Conservation (phyloP, 2,329 filamentous ascomycete genomes). For the Dothiorella sarmentorum region DNA sequence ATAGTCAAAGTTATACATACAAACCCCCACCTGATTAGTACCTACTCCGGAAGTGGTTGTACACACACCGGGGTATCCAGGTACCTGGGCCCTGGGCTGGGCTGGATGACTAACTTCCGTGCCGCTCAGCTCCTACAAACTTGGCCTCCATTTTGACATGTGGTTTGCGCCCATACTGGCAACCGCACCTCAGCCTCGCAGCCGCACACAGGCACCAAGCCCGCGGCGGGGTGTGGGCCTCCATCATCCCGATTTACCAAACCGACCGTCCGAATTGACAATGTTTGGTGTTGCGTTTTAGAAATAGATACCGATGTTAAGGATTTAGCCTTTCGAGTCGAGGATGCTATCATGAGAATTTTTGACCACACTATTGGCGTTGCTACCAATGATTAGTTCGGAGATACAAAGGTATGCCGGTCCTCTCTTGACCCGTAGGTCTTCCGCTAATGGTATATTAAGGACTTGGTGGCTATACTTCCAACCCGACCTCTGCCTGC, state of each 20-base stretch:
- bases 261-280: no score
- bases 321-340: constrained; percentile 41
- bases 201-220: constrained; percentile 12
- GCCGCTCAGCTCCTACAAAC: neutral
- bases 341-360: constrained; percentile 43
- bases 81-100: neutral
- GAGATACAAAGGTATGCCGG: constrained; percentile 29
- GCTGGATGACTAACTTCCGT: neutral
- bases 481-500: no score
- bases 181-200: neutral
- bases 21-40: no score
- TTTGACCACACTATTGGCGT: constrained; percentile 25
- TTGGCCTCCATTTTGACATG: neutral
- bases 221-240: no score
- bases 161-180: neutral
- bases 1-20: no score
- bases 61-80: no score
- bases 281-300: no score
- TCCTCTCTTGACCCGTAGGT: no score
- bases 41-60: neutral
- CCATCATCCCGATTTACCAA: no score
- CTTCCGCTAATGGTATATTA: no score
- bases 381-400: constrained; percentile 35
- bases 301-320: constrained; percentile 25
- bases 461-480: no score